phyloP scores from a whole-genome alignment of 169 alveolate species.

The Plasmodium blacklocki region DNA sequence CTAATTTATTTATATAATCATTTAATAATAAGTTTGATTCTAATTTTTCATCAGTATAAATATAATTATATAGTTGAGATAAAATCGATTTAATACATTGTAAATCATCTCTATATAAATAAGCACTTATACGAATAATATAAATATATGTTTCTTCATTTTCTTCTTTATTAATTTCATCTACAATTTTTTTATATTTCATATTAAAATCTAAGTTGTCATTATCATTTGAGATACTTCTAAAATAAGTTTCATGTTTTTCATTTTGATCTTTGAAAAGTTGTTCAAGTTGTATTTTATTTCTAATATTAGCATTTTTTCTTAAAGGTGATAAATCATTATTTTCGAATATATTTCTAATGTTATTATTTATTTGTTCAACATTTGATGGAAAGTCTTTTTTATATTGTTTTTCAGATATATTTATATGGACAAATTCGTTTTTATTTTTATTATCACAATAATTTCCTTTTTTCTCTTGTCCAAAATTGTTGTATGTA shows the following conservation, averaged over 20 bases:
- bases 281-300: slow-evolving; percentile 60
- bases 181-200: slow-evolving; percentile 56
- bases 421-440: too few relatives aligned
- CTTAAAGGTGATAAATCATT: slow-evolving; percentile 54
- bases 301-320: slow-evolving; percentile 56
- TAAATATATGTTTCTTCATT: slow-evolving; percentile 58
- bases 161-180: slow-evolving; percentile 50
- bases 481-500: too few relatives aligned
- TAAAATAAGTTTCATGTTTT: background rate
- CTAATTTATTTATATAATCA: slow-evolving; percentile 64
- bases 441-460: too few relatives aligned
- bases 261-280: slow-evolving; percentile 15
- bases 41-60: slow-evolving; percentile 30
- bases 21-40: slow-evolving; percentile 68
- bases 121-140: slow-evolving; percentile 77
- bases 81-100: slow-evolving; percentile 78
- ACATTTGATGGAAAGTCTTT: background rate
- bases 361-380: slow-evolving; percentile 42
- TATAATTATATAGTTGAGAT: slow-evolving; percentile 59
- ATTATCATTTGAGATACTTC: background rate
- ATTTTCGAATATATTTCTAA: slow-evolving; percentile 58
- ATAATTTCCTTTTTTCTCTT: too few relatives aligned
- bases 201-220: slow-evolving; percentile 33
- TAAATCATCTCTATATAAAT: slow-evolving; percentile 80
- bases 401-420: too few relatives aligned